phyloP scores from a whole-genome alignment of 2,329 filamentous ascomycete species.

The Hypomyces rosellus region DNA sequence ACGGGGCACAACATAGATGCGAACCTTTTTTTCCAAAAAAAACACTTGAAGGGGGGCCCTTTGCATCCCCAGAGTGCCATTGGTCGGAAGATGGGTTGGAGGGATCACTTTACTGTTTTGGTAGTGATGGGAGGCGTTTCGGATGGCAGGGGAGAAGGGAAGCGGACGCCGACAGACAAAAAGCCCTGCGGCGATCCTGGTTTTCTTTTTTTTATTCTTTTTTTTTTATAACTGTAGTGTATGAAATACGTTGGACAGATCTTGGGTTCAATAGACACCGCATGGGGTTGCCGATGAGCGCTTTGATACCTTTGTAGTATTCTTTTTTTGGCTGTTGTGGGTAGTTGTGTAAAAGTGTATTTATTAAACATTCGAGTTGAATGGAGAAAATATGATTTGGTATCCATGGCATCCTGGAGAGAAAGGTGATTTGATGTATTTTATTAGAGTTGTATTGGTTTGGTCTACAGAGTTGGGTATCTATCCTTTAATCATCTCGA shows the following conservation, averaged over 20 bases:
- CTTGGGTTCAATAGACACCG: constrained; percentile 7
- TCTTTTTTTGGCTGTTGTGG: no score
- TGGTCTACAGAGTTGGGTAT: constrained; percentile 4
- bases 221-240: constrained; percentile 5
- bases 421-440: not conserved
- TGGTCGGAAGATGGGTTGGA: not conserved
- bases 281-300: not conserved
- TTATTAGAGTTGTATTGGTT: not conserved
- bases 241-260: constrained; percentile 9
- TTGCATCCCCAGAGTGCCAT: no score
- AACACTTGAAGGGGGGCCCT: no score
- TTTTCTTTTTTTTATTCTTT: not conserved
- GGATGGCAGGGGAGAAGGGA: constrained; percentile 3
- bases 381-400: no score
- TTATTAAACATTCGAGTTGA: not conserved
- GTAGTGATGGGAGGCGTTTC: constrained; percentile 1
- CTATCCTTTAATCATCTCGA: not conserved
- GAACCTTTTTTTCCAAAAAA: not conserved
- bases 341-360: not conserved
- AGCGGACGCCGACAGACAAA: not conserved
- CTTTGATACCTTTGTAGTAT: not conserved
- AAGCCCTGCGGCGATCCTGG: not conserved
- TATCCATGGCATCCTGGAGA: not conserved
- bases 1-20: constrained; percentile 2
- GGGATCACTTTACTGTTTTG: not conserved